Evolutionary conservation across 192 early-diverging fungal species (phyloP).

Genomic region (Geranomyces variabilis): DNA sequence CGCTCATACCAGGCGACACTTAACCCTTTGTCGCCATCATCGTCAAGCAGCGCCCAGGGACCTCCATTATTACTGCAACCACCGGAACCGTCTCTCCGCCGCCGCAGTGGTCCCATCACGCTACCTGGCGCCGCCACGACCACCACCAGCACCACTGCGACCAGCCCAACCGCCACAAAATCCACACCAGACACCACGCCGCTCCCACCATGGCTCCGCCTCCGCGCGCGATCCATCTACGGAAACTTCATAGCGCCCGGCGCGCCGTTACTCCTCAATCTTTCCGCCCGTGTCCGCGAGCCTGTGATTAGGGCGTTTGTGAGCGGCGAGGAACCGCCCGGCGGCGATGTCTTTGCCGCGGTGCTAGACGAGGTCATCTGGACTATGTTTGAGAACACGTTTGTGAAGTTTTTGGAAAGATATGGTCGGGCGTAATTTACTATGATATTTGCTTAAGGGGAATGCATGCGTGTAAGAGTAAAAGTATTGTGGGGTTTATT

Average conservation of each 20-base stretch:
- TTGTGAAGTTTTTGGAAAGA: constrained; percentile 8
- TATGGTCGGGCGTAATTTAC: background rate
- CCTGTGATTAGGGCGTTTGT: background rate
- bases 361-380: constrained; percentile 10
- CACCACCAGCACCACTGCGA: background rate
- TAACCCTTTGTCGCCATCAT: background rate
- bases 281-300: constrained; percentile 2
- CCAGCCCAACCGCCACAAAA: background rate
- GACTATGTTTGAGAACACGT: constrained; percentile 20
- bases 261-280: constrained; percentile 13
- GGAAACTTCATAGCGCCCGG: background rate
- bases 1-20: background rate
- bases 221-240: background rate
- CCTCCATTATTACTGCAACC: background rate
- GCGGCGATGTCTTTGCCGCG: constrained; percentile 12
- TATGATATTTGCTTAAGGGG: too few species aligned
- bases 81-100: background rate
- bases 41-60: background rate
- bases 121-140: too few species aligned
- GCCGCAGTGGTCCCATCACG: background rate
- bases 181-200: background rate
- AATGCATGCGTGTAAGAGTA: too few species aligned
- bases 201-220: constrained; percentile 6
- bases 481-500: too few species aligned
- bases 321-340: background rate